Conservation (phyloP, 176 grass and related monocot species). For the Phyllostachys edulis region DNA sequence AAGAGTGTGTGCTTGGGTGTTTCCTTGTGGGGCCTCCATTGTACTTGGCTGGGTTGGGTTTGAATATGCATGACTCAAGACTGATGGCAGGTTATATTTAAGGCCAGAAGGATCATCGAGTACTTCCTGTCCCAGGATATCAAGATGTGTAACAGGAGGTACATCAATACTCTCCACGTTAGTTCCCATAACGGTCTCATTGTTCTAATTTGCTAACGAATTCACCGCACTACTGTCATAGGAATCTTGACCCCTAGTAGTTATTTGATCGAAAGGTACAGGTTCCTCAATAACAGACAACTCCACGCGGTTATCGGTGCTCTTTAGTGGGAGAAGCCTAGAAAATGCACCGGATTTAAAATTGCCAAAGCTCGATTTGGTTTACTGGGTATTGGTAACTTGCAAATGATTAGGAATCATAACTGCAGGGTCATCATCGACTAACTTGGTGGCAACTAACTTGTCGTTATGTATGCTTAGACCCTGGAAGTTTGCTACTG, state of each 20-base stretch:
- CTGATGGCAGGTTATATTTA: slow-evolving; percentile 83
- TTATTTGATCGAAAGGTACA: slow-evolving; percentile 57
- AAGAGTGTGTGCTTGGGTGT: slow-evolving; percentile 63
- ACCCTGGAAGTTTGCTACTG: slow-evolving; percentile 61
- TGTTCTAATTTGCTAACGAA: slow-evolving; percentile 43
- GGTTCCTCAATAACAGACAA: slow-evolving; percentile 44
- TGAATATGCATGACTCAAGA: slow-evolving; percentile 54
- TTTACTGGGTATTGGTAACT: slow-evolving; percentile 73
- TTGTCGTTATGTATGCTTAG: slow-evolving; percentile 74
- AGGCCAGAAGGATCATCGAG: slow-evolving; percentile 63
- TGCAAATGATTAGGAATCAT: slow-evolving; percentile 96
- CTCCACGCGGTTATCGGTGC: slow-evolving; percentile 45
- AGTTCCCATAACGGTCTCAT: slow-evolving; percentile 47
- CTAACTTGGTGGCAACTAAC: slow-evolving; percentile 33
- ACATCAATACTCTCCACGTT: slow-evolving; percentile 59
- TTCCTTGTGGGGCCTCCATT: slow-evolving; percentile 65
- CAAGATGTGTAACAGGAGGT: slow-evolving; percentile 68
- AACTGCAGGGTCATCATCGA: slow-evolving; percentile 82
- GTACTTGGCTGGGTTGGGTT: slow-evolving; percentile 59
- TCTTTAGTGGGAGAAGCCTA: slow-evolving; percentile 68
- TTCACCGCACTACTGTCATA: slow-evolving; percentile 51
- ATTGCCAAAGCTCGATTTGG: slow-evolving; percentile 88
- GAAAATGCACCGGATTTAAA: slow-evolving; percentile 96
- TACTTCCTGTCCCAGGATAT: slow-evolving; percentile 54
- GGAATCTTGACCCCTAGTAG: slow-evolving; percentile 73